Percentiles rank a stretch among this genome's conserved stretches.
These are phyloP conservation scores for Nemania bipapillata DNA, from an alignment of 2,329 filamentous ascomycete genomes.

Conservation along the genomic window DNA sequence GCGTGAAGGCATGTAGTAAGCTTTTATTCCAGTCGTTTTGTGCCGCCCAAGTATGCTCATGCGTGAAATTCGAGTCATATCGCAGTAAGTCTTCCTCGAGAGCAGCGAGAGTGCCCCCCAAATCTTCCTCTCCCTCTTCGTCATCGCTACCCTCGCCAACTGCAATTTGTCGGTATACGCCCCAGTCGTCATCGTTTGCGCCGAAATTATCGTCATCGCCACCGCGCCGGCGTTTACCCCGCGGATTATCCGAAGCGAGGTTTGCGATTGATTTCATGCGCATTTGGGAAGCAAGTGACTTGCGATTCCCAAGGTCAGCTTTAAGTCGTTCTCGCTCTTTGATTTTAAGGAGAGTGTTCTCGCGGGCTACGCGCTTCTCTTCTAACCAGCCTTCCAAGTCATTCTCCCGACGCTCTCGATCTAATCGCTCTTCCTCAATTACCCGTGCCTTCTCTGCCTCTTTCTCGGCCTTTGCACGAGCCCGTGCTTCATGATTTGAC, in stretches of 20 bases:
- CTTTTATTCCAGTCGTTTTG: conserved; percentile 96
- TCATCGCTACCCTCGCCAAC: conserved; percentile 81
- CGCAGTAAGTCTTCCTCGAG: conserved; percentile 87
- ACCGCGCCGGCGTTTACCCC: conserved; percentile 84
- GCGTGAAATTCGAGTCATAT: conserved; percentile 88
- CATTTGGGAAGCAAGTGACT: conserved; percentile 94
- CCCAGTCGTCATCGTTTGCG: conserved; percentile 97
- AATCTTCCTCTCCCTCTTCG: conserved; percentile 88
- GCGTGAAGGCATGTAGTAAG: conserved; percentile 87
- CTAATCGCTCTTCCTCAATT: conserved; percentile 83
- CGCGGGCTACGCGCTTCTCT: conserved; percentile 79
- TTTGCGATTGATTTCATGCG: conserved; percentile 99
- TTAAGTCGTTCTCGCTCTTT: conserved; percentile 94
- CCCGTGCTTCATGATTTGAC: conserved; percentile 90
- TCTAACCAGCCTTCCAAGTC: conserved; percentile 88
- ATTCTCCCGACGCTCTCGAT: conserved; percentile 83
- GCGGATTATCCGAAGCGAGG: conserved; percentile 86
- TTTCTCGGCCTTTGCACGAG: conserved; percentile 95
- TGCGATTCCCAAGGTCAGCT: conserved; percentile 93
- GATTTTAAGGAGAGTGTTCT: conserved; percentile 79
- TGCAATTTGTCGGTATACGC: conserved; percentile 91
- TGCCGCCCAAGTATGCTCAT: conserved; percentile 90
- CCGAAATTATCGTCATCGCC: conserved; percentile 97
- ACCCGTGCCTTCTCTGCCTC: conserved; percentile 87
- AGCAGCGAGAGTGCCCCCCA: conserved; percentile 75